phyloP scores from a whole-genome alignment of 2,329 filamentous ascomycete genomes.

The Alternaria sp. region DNA sequence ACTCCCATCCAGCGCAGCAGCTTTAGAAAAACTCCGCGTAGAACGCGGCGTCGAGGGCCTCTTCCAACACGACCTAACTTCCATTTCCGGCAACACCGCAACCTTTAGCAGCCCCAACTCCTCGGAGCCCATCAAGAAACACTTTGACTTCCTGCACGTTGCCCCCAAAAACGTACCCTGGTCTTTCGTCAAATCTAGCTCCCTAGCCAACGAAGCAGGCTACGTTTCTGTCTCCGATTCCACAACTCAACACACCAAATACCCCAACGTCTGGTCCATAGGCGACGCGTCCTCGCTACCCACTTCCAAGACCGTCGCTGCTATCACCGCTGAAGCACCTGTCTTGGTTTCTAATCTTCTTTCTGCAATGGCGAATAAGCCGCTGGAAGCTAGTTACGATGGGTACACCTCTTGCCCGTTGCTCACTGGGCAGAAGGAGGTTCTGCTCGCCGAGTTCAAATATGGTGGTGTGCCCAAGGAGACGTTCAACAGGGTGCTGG shows the following conservation, averaged over 20 bases:
- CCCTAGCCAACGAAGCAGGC: constrained; percentile 48
- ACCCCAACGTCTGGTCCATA: constrained; percentile 51
- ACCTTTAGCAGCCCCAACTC: constrained; percentile 42
- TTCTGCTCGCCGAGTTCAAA: constrained; percentile 71
- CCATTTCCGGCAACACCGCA: constrained; percentile 51
- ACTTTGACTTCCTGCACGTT: constrained; percentile 52
- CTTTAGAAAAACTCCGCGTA: constrained; percentile 48
- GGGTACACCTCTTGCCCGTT: constrained; percentile 54
- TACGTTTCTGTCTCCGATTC: constrained; percentile 50
- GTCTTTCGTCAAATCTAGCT: constrained; percentile 49
- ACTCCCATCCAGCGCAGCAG: constrained; percentile 35
- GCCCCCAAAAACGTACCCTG: constrained; percentile 52
- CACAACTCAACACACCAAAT: constrained; percentile 52
- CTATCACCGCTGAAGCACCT: constrained; percentile 51
- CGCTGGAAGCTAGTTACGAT: constrained; percentile 42
- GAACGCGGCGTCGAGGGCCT: constrained; percentile 51
- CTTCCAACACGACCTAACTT: constrained; percentile 51
- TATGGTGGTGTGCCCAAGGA: constrained; percentile 70
- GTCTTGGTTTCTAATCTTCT: constrained; percentile 51
- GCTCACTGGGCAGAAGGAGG: constrained; percentile 64
- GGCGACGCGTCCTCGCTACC: constrained; percentile 52
- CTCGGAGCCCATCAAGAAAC: constrained; percentile 39
- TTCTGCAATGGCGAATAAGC: constrained; percentile 37
- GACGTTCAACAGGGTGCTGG: constrained; percentile 64
- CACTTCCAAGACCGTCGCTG: constrained; percentile 53